phyloP scores from a whole-genome alignment of 306 rosid species.

The Sicyos edulis region DNA sequence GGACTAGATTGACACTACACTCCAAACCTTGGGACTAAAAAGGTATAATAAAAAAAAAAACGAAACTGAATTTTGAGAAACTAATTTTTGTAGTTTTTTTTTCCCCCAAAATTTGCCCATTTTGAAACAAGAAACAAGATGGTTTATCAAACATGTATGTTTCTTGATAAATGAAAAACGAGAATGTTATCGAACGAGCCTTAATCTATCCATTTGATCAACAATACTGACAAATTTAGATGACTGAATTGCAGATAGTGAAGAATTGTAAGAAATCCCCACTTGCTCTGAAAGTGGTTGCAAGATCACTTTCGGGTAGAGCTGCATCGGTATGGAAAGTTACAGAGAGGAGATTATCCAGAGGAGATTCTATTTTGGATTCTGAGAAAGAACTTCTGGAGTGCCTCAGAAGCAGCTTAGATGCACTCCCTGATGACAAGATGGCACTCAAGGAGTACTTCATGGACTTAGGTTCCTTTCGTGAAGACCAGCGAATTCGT shows the following conservation, averaged over 20 bases:
- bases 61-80: too few relatives aligned
- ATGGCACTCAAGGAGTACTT: conserved; percentile 31
- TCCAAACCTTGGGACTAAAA: too few relatives aligned
- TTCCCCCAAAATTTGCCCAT: too few relatives aligned
- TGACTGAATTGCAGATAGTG: conserved; percentile 41
- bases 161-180: too few relatives aligned
- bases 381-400: conserved; percentile 23
- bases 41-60: too few relatives aligned
- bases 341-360: conserved; percentile 22
- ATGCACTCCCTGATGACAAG: conserved; percentile 25
- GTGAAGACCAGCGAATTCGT: conserved; percentile 51
- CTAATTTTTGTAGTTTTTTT: too few relatives aligned
- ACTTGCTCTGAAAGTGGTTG: conserved; percentile 39
- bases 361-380: conserved; percentile 32
- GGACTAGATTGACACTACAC: too few relatives aligned
- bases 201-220: background rate
- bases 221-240: background rate
- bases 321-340: conserved; percentile 28
- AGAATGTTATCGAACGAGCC: too few relatives aligned
- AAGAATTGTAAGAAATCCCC: conserved; percentile 42
- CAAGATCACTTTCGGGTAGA: conserved; percentile 33
- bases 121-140: too few relatives aligned
- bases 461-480: conserved; percentile 46
- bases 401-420: conserved; percentile 42
- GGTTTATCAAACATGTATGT: too few relatives aligned